Conservation (phyloP, 1,139 yeast genomes). For the Yamadazyma aaseri region DNA sequence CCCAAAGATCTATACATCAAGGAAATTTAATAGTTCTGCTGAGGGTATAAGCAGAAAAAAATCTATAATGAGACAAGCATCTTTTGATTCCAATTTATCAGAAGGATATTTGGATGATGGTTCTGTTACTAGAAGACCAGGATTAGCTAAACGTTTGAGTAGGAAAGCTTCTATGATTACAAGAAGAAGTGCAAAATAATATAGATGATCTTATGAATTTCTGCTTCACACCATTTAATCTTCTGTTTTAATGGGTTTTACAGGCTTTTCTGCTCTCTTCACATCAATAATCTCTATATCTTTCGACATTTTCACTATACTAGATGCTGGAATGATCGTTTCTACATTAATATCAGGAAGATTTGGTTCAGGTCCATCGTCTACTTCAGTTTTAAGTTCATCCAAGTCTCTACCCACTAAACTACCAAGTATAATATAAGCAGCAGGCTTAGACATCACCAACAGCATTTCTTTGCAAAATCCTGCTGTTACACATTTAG, state of each 20-base stretch:
- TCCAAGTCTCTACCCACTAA: conserved; percentile 50
- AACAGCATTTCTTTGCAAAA: conserved; percentile 77
- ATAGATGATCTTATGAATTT: conserved; percentile 1
- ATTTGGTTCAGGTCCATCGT: conserved; percentile 83
- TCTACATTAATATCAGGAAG: conserved; percentile 69
- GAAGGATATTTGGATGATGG: conserved; percentile 15
- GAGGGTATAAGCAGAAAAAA: conserved; percentile 14
- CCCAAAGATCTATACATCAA: conserved; percentile 10
- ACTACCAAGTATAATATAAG: conserved; percentile 63
- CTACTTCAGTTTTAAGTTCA: conserved; percentile 35
- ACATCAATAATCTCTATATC: conserved; percentile 59
- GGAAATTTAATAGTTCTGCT: conserved; percentile 11
- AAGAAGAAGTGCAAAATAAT: conserved; percentile 15
- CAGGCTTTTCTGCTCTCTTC: conserved; percentile 6
- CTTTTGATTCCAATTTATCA: conserved; percentile 17
- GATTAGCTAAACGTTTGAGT: conserved; percentile 30
- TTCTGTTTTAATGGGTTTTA: conserved; percentile 13
- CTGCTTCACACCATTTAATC: conserved; percentile 1
- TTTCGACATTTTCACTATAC: conserved; percentile 54
- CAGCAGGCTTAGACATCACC: conserved; percentile 87
- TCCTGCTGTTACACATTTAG: conserved; percentile 76
- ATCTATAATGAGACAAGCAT: conserved; percentile 15
- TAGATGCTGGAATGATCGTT: conserved; percentile 56
- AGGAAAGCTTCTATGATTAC: conserved; percentile 34
- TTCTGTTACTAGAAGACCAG: conserved; percentile 11